Conservation (phyloP, 2,329 filamentous ascomycete species). For the Penicillium sp. region DNA sequence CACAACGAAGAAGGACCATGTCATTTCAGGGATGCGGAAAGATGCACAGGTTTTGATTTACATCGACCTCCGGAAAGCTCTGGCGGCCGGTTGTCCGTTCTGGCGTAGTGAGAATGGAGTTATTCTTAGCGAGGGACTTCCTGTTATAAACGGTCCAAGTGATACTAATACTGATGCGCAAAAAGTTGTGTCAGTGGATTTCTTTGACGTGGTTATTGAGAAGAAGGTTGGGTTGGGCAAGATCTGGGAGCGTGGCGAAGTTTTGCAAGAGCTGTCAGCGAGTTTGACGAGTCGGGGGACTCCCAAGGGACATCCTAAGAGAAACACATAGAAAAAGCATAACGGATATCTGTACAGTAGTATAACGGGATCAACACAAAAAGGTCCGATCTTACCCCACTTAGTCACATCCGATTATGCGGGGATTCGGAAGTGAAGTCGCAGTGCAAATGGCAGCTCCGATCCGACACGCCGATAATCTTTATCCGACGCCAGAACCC, state of each 20-base stretch:
- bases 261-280: constrained; percentile 47
- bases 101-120: constrained; percentile 77
- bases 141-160: constrained; percentile 31
- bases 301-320: constrained; percentile 24
- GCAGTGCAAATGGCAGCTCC: not conserved
- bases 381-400: not conserved
- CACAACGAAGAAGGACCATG: constrained; percentile 29
- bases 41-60: constrained; percentile 75
- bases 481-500: constrained; percentile 6
- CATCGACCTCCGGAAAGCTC: constrained; percentile 64
- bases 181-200: constrained; percentile 61
- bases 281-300: constrained; percentile 39
- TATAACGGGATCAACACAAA: not conserved
- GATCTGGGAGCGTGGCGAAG: constrained; percentile 58
- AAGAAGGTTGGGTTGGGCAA: constrained; percentile 68
- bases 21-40: constrained; percentile 74
- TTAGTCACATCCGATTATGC: constrained; percentile 7
- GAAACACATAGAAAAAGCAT: not conserved
- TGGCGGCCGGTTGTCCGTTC: constrained; percentile 63
- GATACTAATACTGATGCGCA: constrained; percentile 44
- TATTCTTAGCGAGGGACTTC: constrained; percentile 55
- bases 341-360: not conserved
- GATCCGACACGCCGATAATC: constrained; percentile 13
- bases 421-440: constrained; percentile 22
- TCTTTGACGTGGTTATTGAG: constrained; percentile 69